Evolutionary conservation across 1,139 yeast genomes (phyloP).

Genomic region (Ashbya aceris): DNA sequence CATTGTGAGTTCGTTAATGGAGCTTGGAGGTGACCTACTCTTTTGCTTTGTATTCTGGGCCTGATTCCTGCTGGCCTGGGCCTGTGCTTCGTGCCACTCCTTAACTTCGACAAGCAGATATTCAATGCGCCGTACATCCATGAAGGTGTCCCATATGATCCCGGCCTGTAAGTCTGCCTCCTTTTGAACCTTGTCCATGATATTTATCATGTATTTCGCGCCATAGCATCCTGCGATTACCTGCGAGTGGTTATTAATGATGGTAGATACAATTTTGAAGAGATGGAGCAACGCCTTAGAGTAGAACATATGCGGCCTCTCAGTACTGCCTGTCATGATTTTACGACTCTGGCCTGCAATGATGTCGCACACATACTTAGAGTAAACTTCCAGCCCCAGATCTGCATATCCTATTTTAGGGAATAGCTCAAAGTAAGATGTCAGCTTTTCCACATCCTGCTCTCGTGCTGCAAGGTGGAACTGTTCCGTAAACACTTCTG

Average conservation of each 20-base stretch:
- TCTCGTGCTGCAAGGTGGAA: conserved; percentile 60
- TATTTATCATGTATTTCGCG: conserved; percentile 50
- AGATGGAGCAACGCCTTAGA: conserved; percentile 65
- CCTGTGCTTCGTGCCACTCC: conserved; percentile 10
- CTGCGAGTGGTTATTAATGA: conserved; percentile 78
- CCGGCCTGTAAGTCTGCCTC: conserved; percentile 93
- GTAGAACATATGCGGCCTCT: conserved; percentile 38
- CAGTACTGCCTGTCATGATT: conserved; percentile 26
- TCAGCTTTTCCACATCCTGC: conserved; percentile 59
- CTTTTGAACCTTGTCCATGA: conserved; percentile 63
- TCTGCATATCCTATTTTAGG: conserved; percentile 73
- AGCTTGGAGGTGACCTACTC: conserved; percentile 18
- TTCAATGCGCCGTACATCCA: conserved; percentile 41
- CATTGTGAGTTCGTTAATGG: conserved; percentile 47
- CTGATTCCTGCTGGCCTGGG: conserved; percentile 4
- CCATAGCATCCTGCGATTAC: conserved; percentile 70
- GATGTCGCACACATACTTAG: conserved; percentile 76
- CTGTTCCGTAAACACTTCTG: conserved; percentile 46
- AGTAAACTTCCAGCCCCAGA: conserved; percentile 70
- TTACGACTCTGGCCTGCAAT: conserved; percentile 69
- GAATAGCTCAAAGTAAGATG: conserved; percentile 62
- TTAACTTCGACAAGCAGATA: conserved; percentile 46
- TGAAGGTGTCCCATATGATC: conserved; percentile 72
- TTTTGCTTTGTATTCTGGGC: neutral
- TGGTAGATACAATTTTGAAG: conserved; percentile 76